Conservation (phyloP, 192 early-diverging fungal genomes). For the Backusella macrospora region DNA sequence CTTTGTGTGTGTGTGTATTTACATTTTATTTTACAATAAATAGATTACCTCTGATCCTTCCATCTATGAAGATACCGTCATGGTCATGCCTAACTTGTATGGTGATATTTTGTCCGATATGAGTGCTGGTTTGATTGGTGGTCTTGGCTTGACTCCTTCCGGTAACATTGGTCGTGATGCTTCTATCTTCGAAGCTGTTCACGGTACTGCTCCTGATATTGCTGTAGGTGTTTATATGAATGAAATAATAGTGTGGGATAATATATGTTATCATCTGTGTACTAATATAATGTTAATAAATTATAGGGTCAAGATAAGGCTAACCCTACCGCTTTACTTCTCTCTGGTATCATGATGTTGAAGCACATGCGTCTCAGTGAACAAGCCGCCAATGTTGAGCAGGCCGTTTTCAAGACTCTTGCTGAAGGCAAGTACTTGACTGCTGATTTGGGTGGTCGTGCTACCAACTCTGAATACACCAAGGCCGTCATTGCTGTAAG, state of each 20-base stretch:
- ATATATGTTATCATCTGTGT: neutral
- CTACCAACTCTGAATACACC: constrained; percentile 84
- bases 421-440: constrained; percentile 89
- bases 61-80: constrained; percentile 88
- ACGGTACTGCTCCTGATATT: constrained; percentile 97
- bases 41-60: constrained; percentile 94
- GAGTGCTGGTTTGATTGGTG: constrained; percentile 97
- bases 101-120: constrained; percentile 99
- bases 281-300: neutral
- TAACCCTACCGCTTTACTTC: constrained; percentile 93
- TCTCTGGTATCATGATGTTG: constrained; percentile 98
- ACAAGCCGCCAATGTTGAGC: constrained; percentile 85
- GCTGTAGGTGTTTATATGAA: constrained; percentile 58
- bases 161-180: constrained; percentile 99
- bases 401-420: constrained; percentile 92
- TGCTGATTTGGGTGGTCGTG: constrained; percentile 87
- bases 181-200: constrained; percentile 95
- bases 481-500: constrained; percentile 75
- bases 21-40: neutral
- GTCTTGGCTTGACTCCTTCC: constrained; percentile 95
- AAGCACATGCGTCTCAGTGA: constrained; percentile 88
- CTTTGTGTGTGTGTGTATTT: neutral
- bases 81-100: constrained; percentile 99
- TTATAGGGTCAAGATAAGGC: constrained; percentile 69
- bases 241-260: neutral